Evolutionary conservation across 441 rosid genomes (phyloP).

Genomic region (Erysimum pusillum): DNA sequence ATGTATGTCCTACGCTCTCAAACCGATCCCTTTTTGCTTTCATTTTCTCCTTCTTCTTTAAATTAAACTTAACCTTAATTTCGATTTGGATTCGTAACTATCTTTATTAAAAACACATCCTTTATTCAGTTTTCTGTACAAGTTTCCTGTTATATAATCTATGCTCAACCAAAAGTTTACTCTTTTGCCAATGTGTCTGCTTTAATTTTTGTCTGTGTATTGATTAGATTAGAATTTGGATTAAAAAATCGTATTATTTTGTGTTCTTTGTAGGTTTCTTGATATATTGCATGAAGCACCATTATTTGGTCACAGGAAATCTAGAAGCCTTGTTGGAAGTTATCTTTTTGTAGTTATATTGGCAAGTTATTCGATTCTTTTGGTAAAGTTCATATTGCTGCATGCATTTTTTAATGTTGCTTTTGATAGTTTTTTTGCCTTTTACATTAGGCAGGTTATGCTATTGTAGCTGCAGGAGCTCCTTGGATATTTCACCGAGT

Average conservation of each 20-base stretch:
- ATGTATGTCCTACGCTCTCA: conserved; percentile 53
- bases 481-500: conserved; percentile 68
- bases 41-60: conserved; percentile 11
- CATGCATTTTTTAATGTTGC: conserved; percentile 1
- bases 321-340: conserved; percentile 66
- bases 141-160: not conserved
- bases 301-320: conserved; percentile 78
- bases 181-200: not conserved
- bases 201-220: not conserved
- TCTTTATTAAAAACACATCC: not conserved
- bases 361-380: conserved; percentile 38
- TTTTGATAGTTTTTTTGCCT: conserved; percentile 25
- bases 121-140: not conserved
- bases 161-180: not conserved
- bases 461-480: conserved; percentile 73
- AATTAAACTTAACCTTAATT: not conserved
- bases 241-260: not conserved
- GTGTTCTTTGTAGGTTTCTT: conserved; percentile 57
- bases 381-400: not conserved
- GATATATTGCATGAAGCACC: conserved; percentile 90
- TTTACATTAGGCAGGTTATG: conserved; percentile 78
- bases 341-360: conserved; percentile 41
- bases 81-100: conserved; percentile 19
- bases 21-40: not conserved
- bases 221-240: not conserved